Evolutionary conservation across 2,329 filamentous ascomycete genomes (phyloP), one percentile per base, ranked within the genome.

Genomic region (Aspergillus sp.): DNA sequence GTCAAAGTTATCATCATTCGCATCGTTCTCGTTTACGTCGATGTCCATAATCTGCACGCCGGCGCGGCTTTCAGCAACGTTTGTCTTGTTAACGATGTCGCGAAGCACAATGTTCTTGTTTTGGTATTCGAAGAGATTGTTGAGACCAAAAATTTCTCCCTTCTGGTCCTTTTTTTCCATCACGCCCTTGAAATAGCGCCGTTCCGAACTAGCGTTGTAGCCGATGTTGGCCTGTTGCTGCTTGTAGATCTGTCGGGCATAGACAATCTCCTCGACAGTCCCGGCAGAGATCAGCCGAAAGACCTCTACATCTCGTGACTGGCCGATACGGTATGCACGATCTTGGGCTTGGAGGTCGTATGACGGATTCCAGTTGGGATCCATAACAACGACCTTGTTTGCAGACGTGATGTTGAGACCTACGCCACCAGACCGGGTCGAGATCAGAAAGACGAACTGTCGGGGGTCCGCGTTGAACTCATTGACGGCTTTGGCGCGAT

Each of bases 21-120:
- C 76, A 5, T 76, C 77, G 0, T 80, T 81, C 55, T 84, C 77
- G 14, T 87, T 82, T 62, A 89, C 78, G 54, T 95, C 84, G 16
- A 96, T 80, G 49, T 89, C 86, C n/a, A 86, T 79, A 26, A 96
- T 84, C 24, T 83, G 81, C 9, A 97, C 88, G 0, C 91, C 93
- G 0, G 88, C 90, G 65, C 87, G 89, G 40, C 90, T 90, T 74
- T 99, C 94, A 3, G 94, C 94, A 47, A 99, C 86, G 64, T 99
- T 99, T 24, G 94, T 97, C 72, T 96, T 96, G 76, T 97, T 96
- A 62, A 99, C 90, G 60, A 99, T 97, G 51, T 96, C 90, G n/a
- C 89, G 83, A 4, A 97, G 80, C 13, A 96, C 80, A 11, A 95
- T 82, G 54, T 88, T 88, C 59, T 92, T 83, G 45, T 84, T 83